These are phyloP conservation scores for Lactarius hatsudake DNA, from an alignment of 768 basidiomycete genomes.

Conservation along the genomic window DNA sequence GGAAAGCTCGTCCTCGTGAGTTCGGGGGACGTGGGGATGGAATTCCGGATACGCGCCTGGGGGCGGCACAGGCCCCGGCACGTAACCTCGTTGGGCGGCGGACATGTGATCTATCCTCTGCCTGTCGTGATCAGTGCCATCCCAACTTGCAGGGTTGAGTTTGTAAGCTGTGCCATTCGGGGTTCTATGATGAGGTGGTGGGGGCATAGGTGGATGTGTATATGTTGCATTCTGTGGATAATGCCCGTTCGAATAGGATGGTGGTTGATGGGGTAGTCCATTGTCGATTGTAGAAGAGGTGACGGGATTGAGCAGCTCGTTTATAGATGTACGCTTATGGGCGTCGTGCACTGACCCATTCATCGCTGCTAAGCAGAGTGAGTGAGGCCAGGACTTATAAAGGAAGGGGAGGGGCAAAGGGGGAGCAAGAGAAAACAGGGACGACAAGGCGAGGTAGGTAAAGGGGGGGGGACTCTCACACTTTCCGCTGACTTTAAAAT, in stretches of 20 bases:
- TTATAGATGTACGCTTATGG: constrained; percentile 50
- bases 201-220: constrained; percentile 26
- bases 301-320: constrained; percentile 50
- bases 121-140: constrained; percentile 38
- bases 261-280: constrained; percentile 31
- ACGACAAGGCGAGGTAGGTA: no score
- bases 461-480: not conserved
- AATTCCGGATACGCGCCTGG: constrained; percentile 32
- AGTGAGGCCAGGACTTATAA: constrained; percentile 4
- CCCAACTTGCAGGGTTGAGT: constrained; percentile 65
- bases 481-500: constrained; percentile 21
- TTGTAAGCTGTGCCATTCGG: constrained; percentile 40
- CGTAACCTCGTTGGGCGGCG: constrained; percentile 17
- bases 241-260: constrained; percentile 13
- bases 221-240: constrained; percentile 21
- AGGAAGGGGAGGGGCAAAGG: not conserved
- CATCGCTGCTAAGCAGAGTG: constrained; percentile 27
- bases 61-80: constrained; percentile 10
- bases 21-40: constrained; percentile 20
- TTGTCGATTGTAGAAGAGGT: constrained; percentile 33
- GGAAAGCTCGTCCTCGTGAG: constrained; percentile 30
- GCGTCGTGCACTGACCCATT: constrained; percentile 45
- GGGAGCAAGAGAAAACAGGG: not conserved
- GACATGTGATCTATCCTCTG: constrained; percentile 22
- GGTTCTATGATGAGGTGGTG: constrained; percentile 17